A percentile compares a stretch with the other conserved stretches of the same genome.
These are phyloP conservation scores for Cladorrhinum samala DNA, from an alignment of 495 filamentous ascomycete species.

Conservation along the genomic window DNA sequence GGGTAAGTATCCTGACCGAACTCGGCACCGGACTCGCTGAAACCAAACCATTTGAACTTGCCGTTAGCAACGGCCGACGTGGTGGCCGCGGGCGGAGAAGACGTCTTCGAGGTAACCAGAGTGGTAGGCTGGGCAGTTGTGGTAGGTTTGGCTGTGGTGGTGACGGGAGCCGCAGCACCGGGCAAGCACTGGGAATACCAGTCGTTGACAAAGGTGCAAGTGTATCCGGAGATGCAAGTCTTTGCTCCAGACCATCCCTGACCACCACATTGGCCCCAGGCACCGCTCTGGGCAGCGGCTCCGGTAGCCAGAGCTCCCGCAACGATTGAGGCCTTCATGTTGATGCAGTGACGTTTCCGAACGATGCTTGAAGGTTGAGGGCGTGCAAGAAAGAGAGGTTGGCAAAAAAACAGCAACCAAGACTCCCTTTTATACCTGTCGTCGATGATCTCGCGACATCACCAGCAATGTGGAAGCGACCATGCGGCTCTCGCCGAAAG, in stretches of 20 bases:
- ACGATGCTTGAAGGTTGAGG: not conserved
- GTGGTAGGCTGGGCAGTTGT: constrained; percentile 11
- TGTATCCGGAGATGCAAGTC: constrained; percentile 35
- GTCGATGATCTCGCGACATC: not conserved
- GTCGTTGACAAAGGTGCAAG: constrained; percentile 35
- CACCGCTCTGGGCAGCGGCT: constrained; percentile 20
- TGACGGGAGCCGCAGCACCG: constrained; percentile 13
- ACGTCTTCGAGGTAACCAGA: constrained; percentile 12
- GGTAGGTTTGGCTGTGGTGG: constrained; percentile 14
- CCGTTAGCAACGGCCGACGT: constrained; percentile 20
- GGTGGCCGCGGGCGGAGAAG: constrained; percentile 2
- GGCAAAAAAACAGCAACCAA: not conserved
- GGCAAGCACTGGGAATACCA: constrained; percentile 41
- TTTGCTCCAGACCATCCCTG: constrained; percentile 33
- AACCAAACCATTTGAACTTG: constrained; percentile 36
- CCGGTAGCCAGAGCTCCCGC: constrained; percentile 19
- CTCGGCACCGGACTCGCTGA: constrained; percentile 50
- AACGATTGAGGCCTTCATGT: constrained; percentile 26
- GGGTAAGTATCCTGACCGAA: constrained; percentile 47
- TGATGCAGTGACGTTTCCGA: no score
- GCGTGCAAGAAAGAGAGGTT: not conserved
- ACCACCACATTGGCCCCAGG: constrained; percentile 45
- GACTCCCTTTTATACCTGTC: not conserved
- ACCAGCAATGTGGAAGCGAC: not conserved
- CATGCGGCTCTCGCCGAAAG: constrained; percentile 8